These are phyloP conservation scores for Phyllosticta citribraziliensis DNA, from an alignment of 2,329 filamentous ascomycete species.

Conservation along the genomic window DNA sequence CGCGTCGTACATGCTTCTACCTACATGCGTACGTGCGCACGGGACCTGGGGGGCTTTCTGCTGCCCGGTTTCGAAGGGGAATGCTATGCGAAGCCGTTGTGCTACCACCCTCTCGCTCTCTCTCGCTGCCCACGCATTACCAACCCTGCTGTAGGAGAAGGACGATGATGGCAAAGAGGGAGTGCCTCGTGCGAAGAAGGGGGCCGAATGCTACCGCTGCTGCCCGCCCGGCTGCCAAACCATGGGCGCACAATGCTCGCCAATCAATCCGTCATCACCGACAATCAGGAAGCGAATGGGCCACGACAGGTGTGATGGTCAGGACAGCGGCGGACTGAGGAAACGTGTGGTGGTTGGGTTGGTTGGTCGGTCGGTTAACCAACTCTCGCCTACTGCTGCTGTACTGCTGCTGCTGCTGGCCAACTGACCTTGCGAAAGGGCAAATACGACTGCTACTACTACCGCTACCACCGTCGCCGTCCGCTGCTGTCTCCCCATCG, in stretches of 20 bases:
- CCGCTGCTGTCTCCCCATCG: neutral
- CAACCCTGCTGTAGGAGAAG: no score
- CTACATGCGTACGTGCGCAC: no score
- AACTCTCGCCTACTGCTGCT: neutral
- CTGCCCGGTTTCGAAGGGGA: no score
- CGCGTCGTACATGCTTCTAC: no score
- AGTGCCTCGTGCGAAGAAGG: neutral
- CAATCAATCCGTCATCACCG: no score
- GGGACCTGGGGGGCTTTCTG: no score
- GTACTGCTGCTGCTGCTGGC: no score
- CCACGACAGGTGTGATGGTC: neutral
- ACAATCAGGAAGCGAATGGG: neutral
- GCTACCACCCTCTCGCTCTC: no score
- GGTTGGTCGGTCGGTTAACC: neutral
- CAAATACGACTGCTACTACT: neutral
- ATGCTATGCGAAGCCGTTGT: no score
- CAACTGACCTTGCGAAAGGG: neutral
- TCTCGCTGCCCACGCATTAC: no score
- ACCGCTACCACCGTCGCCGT: neutral
- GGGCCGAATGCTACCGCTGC: constrained; percentile 14
- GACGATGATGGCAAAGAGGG: no score
- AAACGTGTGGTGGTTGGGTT: neutral
- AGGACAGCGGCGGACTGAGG: neutral
- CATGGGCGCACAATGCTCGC: neutral
- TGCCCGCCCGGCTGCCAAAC: constrained; percentile 14